Evolutionary conservation across 495 filamentous ascomycete species (phyloP).

Genomic region (Collariella sp.): DNA sequence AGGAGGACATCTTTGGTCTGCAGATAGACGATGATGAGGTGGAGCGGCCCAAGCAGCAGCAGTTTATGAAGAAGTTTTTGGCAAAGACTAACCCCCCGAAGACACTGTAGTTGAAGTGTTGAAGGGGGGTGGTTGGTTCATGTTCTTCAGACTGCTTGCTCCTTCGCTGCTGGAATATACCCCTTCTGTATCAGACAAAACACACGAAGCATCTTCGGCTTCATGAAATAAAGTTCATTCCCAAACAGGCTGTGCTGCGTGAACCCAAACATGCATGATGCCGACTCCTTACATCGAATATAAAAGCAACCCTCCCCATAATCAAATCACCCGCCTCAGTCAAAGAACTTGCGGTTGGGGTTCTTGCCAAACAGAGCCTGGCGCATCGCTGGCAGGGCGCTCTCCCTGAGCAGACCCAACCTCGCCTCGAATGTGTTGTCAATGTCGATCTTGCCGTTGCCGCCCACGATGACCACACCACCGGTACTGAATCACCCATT

Average conservation of each 20-base stretch:
- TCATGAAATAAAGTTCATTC: constrained; percentile 6
- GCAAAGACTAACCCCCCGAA: constrained; percentile 18
- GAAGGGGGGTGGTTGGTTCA: background rate
- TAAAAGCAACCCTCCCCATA: background rate
- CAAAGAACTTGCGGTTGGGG: constrained; percentile 84
- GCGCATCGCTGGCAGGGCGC: constrained; percentile 76
- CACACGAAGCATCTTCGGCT: constrained; percentile 1
- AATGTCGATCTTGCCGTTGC: constrained; percentile 90
- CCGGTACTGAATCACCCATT: constrained; percentile 55
- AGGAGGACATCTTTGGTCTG: constrained; percentile 47
- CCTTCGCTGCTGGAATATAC: background rate
- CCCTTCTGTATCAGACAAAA: constrained; percentile 22
- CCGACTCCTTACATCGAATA: background rate
- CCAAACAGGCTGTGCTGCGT: background rate
- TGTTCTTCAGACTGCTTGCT: constrained; percentile 2
- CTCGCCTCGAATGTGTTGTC: constrained; percentile 97
- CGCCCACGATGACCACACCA: constrained; percentile 70
- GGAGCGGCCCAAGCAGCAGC: constrained; percentile 29
- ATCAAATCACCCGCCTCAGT: constrained; percentile 46
- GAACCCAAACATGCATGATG: background rate
- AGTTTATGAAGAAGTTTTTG: constrained; percentile 40
- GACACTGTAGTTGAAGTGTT: background rate
- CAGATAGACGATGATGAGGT: constrained; percentile 23
- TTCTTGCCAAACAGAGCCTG: constrained; percentile 85
- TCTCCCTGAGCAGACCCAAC: constrained; percentile 71